Evolutionary conservation across 2,329 filamentous ascomycete genomes (phyloP).

Genomic region (Colletotrichum spinosum): DNA sequence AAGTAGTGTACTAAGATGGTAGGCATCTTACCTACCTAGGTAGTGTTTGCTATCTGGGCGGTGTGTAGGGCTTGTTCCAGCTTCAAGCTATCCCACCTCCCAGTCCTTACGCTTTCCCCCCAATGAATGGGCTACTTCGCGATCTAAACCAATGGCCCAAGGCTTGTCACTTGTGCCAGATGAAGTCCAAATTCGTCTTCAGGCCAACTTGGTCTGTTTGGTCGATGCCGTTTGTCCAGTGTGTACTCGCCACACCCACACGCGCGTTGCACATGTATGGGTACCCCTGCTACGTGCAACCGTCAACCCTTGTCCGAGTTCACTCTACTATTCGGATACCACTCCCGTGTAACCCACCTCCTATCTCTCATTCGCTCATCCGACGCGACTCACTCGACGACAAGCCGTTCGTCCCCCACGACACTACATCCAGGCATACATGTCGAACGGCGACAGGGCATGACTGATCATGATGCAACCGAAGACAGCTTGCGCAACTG

Average conservation of each 20-base stretch:
- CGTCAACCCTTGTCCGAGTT: background rate
- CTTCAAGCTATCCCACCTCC: no score
- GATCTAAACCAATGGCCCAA: slow-evolving; percentile 8
- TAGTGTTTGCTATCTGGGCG: no score
- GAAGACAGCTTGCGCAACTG: slow-evolving; percentile 21
- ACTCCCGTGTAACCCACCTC: background rate
- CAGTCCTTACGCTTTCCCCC: background rate
- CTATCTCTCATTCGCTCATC: background rate
- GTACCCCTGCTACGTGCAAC: slow-evolving; percentile 1
- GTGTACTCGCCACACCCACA: background rate
- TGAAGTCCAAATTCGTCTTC: background rate
- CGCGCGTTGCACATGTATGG: background rate
- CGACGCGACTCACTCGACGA: background rate
- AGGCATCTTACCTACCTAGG: no score
- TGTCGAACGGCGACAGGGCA: slow-evolving; percentile 25
- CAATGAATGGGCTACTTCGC: slow-evolving; percentile 4
- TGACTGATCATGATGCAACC: slow-evolving; percentile 30
- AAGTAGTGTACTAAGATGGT: no score
- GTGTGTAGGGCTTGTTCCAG: no score
- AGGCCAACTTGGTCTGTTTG: slow-evolving; percentile 2
- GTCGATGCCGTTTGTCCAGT: slow-evolving; percentile 20
- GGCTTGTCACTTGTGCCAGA: background rate
- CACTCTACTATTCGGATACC: background rate
- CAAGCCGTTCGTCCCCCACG: background rate
- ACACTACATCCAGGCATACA: background rate